Base-by-base conservation (phyloP, 306 rosid species). In the Luffa aegyptiaca region DNA sequence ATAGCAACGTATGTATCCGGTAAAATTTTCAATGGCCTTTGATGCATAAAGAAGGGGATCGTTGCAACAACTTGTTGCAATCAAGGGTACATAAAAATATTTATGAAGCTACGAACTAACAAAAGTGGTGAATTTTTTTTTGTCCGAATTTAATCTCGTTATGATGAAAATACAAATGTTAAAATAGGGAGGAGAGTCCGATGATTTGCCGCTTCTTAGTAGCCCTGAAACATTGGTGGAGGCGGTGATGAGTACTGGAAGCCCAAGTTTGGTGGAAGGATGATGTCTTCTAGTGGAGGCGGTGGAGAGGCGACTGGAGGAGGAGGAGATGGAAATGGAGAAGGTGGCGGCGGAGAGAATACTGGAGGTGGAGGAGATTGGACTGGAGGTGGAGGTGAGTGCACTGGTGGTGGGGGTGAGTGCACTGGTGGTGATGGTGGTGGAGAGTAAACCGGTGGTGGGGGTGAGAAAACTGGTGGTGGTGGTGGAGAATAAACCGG, bases 161-260 rank as follows among this genome's bases (percentile, higher is more conserved):
- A 58, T 4, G 48, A 72, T 21, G 14, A 31, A 61, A 71, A 44
- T 17, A 8, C 16, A 55, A 58, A 61, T 17, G 20, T 46, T 41
- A 42, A 72, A 31, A 6, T 37, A 21, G 31, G 26, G 37, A n/a
- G 11, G 52, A 62, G 78, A 48, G 74, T 18, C 31, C 4, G 42
- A 59, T 12, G 49, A 58, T 58, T 48, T 14, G 68, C 75, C 16
- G 39, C 18, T 8, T 57, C 10, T 78, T 57, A 82, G 66, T 82
- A 82, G 65, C 85, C 82, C 3, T 33, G 63, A 13, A 57, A 69
- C 9, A 45, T 10, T 48, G 85, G 85, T 58, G 84, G 84, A 21
- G 84, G 84, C 0, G 84, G 84, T 31, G 84, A 82, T 36, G 48
- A 17, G 78, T 82, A 82, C 8, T 77, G 42, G 57, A 42, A 77